Evolutionary conservation across 176 grass and related monocot species (phyloP).

Genomic region (Saccharum spontaneum): DNA sequence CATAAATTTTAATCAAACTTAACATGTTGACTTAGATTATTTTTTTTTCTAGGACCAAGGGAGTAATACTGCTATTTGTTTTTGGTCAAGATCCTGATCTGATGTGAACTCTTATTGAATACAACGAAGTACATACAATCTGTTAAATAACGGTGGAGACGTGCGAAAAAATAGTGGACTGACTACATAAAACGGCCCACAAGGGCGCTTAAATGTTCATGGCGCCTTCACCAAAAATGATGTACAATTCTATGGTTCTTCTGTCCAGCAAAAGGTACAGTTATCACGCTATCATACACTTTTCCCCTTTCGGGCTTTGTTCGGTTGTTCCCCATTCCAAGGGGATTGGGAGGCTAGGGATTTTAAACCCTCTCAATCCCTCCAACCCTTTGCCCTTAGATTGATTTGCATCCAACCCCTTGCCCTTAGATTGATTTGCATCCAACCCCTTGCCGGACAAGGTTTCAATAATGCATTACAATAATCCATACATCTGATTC

Average conservation of each 20-base stretch:
- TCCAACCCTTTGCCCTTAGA: too few species aligned
- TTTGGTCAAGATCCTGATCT: too few species aligned
- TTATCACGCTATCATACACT: slow-evolving; percentile 37
- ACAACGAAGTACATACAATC: background rate
- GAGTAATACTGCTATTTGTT: too few species aligned
- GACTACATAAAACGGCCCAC: background rate
- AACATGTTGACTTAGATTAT: too few species aligned
- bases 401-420: too few species aligned
- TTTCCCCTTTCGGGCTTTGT: slow-evolving; percentile 4
- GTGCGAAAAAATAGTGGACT: background rate
- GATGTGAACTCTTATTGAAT: background rate
- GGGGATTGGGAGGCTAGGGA: too few species aligned
- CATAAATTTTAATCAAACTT: too few species aligned
- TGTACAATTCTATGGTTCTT: slow-evolving; percentile 21
- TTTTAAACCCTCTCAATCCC: too few species aligned
- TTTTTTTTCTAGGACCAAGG: too few species aligned
- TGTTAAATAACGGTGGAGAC: background rate
- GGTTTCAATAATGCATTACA: slow-evolving; percentile 12
- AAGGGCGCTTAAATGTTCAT: background rate
- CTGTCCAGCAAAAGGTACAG: slow-evolving; percentile 9
- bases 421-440: too few species aligned
- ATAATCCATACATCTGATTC: slow-evolving; percentile 31
- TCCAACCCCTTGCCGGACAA: too few species aligned
- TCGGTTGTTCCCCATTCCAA: too few species aligned
- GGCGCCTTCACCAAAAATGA: slow-evolving; percentile 4